Evolutionary conservation across 345 rosid species (phyloP), one percentile per base, ranked within the genome.

Genomic region (Carallia pectinifolia): DNA sequence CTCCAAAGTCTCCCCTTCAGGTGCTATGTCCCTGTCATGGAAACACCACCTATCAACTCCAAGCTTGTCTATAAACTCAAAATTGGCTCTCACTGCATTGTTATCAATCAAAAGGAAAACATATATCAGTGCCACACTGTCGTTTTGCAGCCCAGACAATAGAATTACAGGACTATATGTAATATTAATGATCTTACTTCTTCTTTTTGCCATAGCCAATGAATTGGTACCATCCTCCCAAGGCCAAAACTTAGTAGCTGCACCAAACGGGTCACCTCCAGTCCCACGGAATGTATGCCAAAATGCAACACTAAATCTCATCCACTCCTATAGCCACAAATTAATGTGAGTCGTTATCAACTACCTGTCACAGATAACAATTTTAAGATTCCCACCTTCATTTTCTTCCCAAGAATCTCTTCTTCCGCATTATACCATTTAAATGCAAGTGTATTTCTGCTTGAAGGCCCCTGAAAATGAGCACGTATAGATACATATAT

Each of bases 171-270:
- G 60, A 15, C 23, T 59, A 39, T 52, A 40, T 54, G 23, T 17
- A 31, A 62, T 29, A 70, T 60, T 27, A 33, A 72, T 31, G 19
- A 60, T 70, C 90, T 83, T 85, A 95, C 99, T 90, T 95, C 99
- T 90, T 79, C 96, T 86, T 82, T 92, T 95, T 77, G 97, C 97
- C 97, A 92, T 90, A 60, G 91, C 80, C 69, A 95, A 17, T 65
- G 97, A 95, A 81, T 95, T 85, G 29, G 97, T 90, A 68, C 97
- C 96, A 79, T 95, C 99, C 82, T 95, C 99, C 99, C 97, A 92
- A 4, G 97, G 99, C 97, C 99, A 95, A 71, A 2, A 69, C 80
- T 95, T 95, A 2, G 97, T 90, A 36, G 92, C 83, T 0, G 89
- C 88, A 77, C 98, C 97, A 81, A 95, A 95, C 0, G 93, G 95